Evolutionary conservation across 805 yeast genomes (phyloP), one percentile per base, ranked within the genome.

Genomic region (Metschnikowia drakensbergensis): DNA sequence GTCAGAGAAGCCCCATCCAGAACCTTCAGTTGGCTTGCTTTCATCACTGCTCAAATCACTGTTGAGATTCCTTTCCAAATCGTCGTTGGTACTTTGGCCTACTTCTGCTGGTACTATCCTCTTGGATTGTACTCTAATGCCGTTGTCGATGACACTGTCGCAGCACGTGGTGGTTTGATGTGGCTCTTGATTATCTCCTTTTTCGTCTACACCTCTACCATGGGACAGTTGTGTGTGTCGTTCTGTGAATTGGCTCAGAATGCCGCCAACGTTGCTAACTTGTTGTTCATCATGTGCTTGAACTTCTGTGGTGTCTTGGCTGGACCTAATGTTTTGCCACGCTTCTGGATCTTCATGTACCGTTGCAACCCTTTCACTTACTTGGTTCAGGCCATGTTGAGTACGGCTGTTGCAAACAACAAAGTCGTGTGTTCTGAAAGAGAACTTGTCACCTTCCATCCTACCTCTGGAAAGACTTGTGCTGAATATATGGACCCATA

Each of bases 261-360:
- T 33, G 66, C 65, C 6, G 66, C 63, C 29, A 61, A 61, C 53
- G 38, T 59, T 53, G 58, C 59, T 28, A 54, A 57, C 37, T 51
- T 61, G 47, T 47, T 61, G 52, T 59, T 62, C 50, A 58, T 60
- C 6, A 54, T 60, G 58, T 59, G 63, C 44, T 57, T 87, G 67
- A 77, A 79, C 47, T 85, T 86, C 79, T 84, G 89, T 75, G 96
- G 96, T 75, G 88, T 84, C 38, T 69, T 87, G 69, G 81, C 79
- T 11, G 50, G 53, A 6, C 95, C 80, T 3, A 33, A 40, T 25
- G 54, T 73, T 46, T 77, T 86, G 83, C 94, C 95, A 9, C 82
- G 87, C 1, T 88, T 88, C 72, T 88, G 95, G 95, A 81, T 79
- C 41, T 88, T 85, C 63, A 85, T 88, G 90, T 83, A 86, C 78